Conservation (phyloP, 257 asterid species). For the Solanum medicagineum region DNA sequence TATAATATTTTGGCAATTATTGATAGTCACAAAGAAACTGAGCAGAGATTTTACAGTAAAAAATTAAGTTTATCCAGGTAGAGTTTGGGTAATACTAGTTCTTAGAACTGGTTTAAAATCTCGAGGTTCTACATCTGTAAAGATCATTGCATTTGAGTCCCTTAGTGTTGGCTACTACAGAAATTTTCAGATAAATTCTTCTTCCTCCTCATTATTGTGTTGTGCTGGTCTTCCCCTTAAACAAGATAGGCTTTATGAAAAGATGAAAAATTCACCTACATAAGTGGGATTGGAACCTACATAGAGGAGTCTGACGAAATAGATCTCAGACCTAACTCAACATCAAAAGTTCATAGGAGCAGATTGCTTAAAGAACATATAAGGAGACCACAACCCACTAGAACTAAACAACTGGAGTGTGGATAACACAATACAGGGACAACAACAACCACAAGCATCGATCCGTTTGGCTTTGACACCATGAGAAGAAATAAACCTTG, state of each 20-base stretch:
- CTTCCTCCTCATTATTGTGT: background rate
- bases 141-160: background rate
- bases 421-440: background rate
- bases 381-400: no score
- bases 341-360: background rate
- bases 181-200: background rate
- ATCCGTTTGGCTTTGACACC: background rate
- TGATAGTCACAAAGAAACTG: background rate
- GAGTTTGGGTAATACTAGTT: background rate
- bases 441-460: background rate
- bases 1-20: background rate
- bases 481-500: background rate
- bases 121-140: background rate
- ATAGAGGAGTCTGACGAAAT: background rate
- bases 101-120: background rate
- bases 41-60: background rate
- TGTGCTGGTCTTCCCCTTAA: background rate
- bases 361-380: background rate
- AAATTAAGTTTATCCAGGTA: background rate
- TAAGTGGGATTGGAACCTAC: background rate
- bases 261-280: background rate
- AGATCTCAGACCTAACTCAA: background rate
- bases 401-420: background rate
- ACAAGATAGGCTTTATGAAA: background rate
- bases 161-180: background rate